These are phyloP conservation scores for Fusarium veterinarium DNA, from an alignment of 2,329 filamentous ascomycete species.

Conservation along the genomic window DNA sequence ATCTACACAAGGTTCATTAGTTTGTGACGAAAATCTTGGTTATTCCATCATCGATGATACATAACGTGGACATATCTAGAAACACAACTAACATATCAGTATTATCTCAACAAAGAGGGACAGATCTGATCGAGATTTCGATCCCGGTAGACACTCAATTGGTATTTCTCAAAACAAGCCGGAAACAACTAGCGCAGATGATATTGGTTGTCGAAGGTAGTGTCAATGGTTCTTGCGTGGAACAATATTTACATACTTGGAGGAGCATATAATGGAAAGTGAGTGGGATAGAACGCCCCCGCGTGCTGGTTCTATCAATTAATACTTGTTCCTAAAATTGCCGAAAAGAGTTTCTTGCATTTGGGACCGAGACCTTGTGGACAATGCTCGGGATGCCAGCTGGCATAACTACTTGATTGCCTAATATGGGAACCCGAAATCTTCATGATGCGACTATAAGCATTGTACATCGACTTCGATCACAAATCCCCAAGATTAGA, in stretches of 20 bases:
- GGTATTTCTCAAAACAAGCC: constrained; percentile 4
- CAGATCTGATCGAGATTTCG: neutral
- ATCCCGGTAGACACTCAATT: neutral
- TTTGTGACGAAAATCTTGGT: neutral
- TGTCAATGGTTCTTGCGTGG: constrained; percentile 3
- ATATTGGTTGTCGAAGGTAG: neutral
- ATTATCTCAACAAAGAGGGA: neutral
- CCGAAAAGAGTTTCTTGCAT: constrained; percentile 1
- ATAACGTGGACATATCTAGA: neutral
- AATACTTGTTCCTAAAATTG: neutral
- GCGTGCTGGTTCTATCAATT: neutral
- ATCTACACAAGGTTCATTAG: neutral
- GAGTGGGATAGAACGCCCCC: neutral
- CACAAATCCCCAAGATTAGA: neutral
- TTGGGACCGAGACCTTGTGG: neutral
- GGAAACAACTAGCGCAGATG: neutral
- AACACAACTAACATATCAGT: neutral
- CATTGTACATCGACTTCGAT: too few species aligned
- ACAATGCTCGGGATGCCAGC: neutral
- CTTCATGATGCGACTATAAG: neutral
- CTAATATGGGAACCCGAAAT: constrained; percentile 33
- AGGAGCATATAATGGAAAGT: neutral
- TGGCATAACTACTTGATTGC: constrained; percentile 6
- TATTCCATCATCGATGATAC: constrained; percentile 2
- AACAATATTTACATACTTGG: neutral